phyloP scores from a whole-genome alignment of 345 rosid genomes.

The Arabidopsis thaliana region DNA sequence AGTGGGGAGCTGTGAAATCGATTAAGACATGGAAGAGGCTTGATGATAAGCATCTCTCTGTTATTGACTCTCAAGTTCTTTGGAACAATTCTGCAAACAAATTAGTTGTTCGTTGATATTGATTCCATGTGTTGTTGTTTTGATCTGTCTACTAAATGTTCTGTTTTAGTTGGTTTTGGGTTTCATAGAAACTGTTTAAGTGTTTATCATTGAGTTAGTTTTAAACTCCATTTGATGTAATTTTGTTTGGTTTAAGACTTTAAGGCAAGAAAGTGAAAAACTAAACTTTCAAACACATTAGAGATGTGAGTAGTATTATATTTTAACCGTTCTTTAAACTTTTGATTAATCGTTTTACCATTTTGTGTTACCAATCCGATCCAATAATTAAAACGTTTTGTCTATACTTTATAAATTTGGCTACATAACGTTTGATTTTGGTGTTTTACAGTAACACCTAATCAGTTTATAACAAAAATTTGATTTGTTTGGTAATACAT shows the following conservation, averaged over 20 bases:
- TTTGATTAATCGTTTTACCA: too few species aligned
- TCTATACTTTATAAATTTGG: neutral
- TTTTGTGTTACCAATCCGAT: too few species aligned
- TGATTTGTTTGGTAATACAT: too few species aligned
- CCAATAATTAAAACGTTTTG: too few species aligned
- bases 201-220: neutral
- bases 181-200: too few species aligned
- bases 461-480: too few species aligned
- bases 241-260: neutral
- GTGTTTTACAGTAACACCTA: neutral
- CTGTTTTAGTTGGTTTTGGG: neutral
- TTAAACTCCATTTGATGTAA: neutral
- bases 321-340: too few species aligned
- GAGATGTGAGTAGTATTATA: too few species aligned
- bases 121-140: conserved; percentile 23
- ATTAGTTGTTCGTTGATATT: conserved; percentile 14
- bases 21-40: conserved; percentile 94
- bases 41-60: conserved; percentile 73
- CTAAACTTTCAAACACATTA: too few species aligned
- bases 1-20: conserved; percentile 78
- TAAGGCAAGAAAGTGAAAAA: neutral
- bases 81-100: conserved; percentile 60
- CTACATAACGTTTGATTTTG: neutral
- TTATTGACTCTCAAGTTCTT: conserved; percentile 64
- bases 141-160: neutral